These are phyloP conservation scores for Stachybotrys chlorohalonatus DNA, from an alignment of 2,329 filamentous ascomycete species.

Conservation along the genomic window DNA sequence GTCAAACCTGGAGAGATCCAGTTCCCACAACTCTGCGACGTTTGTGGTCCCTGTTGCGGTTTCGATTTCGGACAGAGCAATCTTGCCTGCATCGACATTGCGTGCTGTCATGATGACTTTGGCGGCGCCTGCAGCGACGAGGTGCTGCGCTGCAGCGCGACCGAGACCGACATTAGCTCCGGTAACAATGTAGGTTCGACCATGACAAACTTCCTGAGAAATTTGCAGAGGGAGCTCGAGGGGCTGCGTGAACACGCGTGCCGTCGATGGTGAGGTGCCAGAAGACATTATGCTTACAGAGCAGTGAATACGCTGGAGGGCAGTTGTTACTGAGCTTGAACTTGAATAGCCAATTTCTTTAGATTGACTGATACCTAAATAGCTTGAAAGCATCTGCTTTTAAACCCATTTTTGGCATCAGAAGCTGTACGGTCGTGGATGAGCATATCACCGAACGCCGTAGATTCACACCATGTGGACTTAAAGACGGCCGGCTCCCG, in stretches of 20 bases:
- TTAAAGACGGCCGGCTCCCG: no score
- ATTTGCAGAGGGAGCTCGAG: background rate
- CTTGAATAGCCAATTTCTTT: no score
- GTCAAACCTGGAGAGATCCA: slow-evolving; percentile 30
- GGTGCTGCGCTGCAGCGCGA: slow-evolving; percentile 28
- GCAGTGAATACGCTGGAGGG: background rate
- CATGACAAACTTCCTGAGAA: background rate
- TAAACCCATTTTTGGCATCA: no score
- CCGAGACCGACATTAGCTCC: slow-evolving; percentile 30
- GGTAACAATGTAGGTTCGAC: slow-evolving; percentile 22
- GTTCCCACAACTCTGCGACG: slow-evolving; percentile 30
- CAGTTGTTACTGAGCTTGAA: background rate
- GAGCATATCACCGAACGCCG: no score
- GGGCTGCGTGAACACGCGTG: background rate
- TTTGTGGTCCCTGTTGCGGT: slow-evolving; percentile 10
- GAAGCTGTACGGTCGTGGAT: no score
- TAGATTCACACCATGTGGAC: no score
- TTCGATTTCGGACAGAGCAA: slow-evolving; percentile 25
- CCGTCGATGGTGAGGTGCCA: background rate
- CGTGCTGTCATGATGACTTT: slow-evolving; percentile 33
- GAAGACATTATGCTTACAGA: background rate
- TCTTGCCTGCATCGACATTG: slow-evolving; percentile 25
- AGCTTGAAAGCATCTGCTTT: no score
- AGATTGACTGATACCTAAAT: no score
- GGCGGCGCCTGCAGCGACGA: slow-evolving; percentile 24